Evolutionary conservation across 805 yeast genomes (phyloP), one percentile per base, ranked within the genome.

Genomic region (Monosporozyma servazzii): DNA sequence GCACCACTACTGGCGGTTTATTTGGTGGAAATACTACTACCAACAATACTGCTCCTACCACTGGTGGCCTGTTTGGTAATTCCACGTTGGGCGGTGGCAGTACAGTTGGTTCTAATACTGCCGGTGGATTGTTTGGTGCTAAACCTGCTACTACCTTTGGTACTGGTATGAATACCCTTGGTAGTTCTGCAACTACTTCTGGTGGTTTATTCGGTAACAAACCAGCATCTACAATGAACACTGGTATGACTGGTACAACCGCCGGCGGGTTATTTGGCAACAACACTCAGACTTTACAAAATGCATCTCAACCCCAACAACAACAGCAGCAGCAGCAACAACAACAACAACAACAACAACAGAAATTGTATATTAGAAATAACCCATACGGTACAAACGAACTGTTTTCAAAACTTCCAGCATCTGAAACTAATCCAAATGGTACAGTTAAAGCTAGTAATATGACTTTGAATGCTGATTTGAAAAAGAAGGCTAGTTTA

Each of bases 301-400:
- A 21, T 41, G 11, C 17, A 33, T 43, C 43, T 51, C 55, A 60
- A 5, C 13, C 47, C 7, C 40, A 18, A 17, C 11, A 20, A 6
- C 54, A 31, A 44, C 53, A 53, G 30, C 51, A 50, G n/a, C 47
- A 42, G 33, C 53, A 45, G 29, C 54, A 18, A 58, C 54, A 40
- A 5, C 47, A 36, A 27, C 51, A 20, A 23, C 56, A 67, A 25
- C 59, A 56, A 50, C 59, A 57, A 50, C 66, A 63, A 54, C 70
- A 50, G 69, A 75, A 43, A 58, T 70, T 31, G 63, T 69, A 49
- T 73, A 39, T 46, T 11, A 70, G 52, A 73, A 75, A 53, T 39
- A 59, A 65, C 63, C 96, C 96, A 44, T 90, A 87, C 63, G 95
- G 96, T 1, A 76, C 79, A 47, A 82, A 83, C 58, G 86, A 89